These are phyloP conservation scores for Terfezia boudieri DNA, from an alignment of 495 filamentous ascomycete genomes.

Conservation along the genomic window DNA sequence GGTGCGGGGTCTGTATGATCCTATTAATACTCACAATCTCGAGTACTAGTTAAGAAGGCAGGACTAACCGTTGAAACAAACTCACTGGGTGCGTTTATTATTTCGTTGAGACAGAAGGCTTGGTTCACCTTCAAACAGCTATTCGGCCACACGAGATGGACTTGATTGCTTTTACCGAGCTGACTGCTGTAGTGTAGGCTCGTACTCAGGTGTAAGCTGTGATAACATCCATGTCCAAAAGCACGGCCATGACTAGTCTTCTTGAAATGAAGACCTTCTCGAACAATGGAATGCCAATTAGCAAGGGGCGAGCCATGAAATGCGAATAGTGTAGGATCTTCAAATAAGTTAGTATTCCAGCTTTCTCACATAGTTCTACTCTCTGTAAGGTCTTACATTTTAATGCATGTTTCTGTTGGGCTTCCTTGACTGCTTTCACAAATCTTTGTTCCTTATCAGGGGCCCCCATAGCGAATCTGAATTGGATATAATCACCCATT, in stretches of 20 bases:
- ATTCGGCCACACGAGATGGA: slow-evolving; percentile 32
- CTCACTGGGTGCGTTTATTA: slow-evolving; percentile 49
- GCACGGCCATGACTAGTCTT: slow-evolving; percentile 38
- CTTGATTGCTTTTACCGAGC: neutral
- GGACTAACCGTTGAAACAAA: slow-evolving; percentile 27
- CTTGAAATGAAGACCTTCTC: slow-evolving; percentile 57
- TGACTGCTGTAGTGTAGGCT: slow-evolving; percentile 34
- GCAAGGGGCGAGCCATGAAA: slow-evolving; percentile 56
- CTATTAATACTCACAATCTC: neutral
- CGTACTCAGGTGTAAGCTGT: slow-evolving; percentile 33
- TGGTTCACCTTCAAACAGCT: slow-evolving; percentile 34
- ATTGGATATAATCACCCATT: slow-evolving; percentile 53
- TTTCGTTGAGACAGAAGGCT: slow-evolving; percentile 67
- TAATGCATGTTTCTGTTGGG: no score
- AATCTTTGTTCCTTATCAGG: slow-evolving; percentile 83
- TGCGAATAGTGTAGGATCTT: slow-evolving; percentile 51
- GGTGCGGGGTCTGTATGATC: slow-evolving; percentile 26
- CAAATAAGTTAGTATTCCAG: neutral
- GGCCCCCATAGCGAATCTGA: slow-evolving; percentile 69
- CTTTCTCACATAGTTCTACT: neutral
- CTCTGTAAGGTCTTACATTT: no score
- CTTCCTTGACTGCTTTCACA: slow-evolving; percentile 32
- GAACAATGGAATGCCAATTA: slow-evolving; percentile 85
- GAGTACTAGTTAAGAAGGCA: no score
- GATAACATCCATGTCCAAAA: slow-evolving; percentile 65